phyloP scores from a whole-genome alignment of 176 grass and related monocot genomes.

The Carex scoparia region DNA sequence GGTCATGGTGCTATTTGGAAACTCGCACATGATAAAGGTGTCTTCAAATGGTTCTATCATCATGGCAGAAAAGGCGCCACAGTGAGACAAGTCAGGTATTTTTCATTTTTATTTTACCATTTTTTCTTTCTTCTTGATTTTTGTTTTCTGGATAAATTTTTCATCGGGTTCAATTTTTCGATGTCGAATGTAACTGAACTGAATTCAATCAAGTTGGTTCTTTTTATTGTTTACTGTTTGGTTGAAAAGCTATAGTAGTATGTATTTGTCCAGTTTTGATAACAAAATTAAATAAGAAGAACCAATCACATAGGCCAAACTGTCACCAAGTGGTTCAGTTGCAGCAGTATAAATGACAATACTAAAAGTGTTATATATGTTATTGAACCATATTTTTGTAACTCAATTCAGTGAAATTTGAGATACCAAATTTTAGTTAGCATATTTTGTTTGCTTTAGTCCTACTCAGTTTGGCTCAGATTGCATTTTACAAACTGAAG shows the following conservation, averaged over 20 bases:
- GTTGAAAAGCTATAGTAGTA: not conserved
- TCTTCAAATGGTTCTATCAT: slow-evolving; percentile 72
- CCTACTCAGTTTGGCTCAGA: not conserved
- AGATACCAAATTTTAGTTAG: too few species aligned
- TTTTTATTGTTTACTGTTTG: not conserved
- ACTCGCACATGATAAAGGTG: slow-evolving; percentile 75
- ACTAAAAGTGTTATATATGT: not conserved
- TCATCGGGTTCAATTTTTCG: not conserved
- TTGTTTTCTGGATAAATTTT: not conserved
- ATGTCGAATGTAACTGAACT: not conserved
- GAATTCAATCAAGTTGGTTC: not conserved
- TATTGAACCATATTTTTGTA: not conserved
- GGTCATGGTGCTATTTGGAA: slow-evolving; percentile 98
- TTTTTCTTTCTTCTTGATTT: slow-evolving; percentile 1
- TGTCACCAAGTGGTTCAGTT: not conserved
- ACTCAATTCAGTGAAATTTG: too few species aligned
- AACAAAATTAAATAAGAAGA: slow-evolving; percentile 3
- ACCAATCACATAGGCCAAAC: not conserved
- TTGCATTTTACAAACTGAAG: not conserved
- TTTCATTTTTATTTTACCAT: not conserved
- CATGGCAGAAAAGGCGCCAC: slow-evolving; percentile 92
- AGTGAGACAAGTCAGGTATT: slow-evolving; percentile 92
- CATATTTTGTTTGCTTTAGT: too few species aligned
- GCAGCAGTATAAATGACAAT: not conserved
- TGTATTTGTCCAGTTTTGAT: not conserved